Percentiles rank a stretch among this genome's conserved stretches.
phyloP scores from a whole-genome alignment of 2,329 filamentous ascomycete genomes.

The Epichloe sp. region DNA sequence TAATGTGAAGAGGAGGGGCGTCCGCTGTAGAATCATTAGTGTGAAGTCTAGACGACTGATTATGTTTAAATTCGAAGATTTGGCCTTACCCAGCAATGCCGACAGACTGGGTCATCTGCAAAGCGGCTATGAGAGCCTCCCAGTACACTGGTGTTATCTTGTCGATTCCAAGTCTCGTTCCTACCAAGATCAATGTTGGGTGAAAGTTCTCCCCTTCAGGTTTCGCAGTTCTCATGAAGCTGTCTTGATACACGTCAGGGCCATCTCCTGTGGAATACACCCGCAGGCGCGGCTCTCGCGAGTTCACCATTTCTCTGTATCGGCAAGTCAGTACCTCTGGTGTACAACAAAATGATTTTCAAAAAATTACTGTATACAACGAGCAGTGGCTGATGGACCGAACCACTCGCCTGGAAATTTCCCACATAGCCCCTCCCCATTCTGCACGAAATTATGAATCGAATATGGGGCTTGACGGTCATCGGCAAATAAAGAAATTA shows the following conservation, averaged over 20 bases:
- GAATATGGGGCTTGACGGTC: constrained; percentile 79
- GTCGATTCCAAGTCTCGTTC: constrained; percentile 82
- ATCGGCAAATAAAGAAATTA: constrained; percentile 79
- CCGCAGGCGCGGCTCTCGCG: constrained; percentile 50
- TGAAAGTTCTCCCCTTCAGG: constrained; percentile 53
- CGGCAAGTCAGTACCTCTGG: not conserved
- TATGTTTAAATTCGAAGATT: not conserved
- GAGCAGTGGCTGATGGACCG: constrained; percentile 88
- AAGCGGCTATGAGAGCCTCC: constrained; percentile 72
- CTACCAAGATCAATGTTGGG: constrained; percentile 79
- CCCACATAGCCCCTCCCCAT: constrained; percentile 81
- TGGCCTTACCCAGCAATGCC: constrained; percentile 75
- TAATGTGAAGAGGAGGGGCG: constrained; percentile 76
- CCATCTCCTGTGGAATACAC: constrained; percentile 87
- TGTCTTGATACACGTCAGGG: constrained; percentile 85
- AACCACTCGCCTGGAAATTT: constrained; percentile 98
- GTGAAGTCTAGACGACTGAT: not conserved
- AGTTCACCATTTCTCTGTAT: constrained; percentile 58
- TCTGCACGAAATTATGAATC: constrained; percentile 84
- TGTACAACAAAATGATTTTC: not conserved
- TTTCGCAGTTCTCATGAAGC: constrained; percentile 65
- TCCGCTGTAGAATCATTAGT: constrained; percentile 41
- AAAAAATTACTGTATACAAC: constrained; percentile 71
- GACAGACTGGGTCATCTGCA: constrained; percentile 85
- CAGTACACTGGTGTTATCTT: constrained; percentile 91